phyloP scores from a whole-genome alignment of 2,329 filamentous ascomycete genomes.

The Neofusicoccum ribis region DNA sequence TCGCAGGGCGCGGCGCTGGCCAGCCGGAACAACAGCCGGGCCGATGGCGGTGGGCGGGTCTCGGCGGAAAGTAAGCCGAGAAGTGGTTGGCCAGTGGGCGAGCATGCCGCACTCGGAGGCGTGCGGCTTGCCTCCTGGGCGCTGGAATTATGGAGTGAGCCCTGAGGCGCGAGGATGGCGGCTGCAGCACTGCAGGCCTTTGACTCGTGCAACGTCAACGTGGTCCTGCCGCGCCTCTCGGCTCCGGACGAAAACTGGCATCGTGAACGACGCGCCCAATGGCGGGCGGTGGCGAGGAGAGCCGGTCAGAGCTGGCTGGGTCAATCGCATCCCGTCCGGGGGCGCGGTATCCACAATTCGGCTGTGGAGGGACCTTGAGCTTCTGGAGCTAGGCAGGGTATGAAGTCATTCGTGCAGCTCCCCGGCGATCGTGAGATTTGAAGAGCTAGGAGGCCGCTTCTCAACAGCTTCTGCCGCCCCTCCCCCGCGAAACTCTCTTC shows the following conservation, averaged over 20 bases:
- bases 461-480: conserved; percentile 32
- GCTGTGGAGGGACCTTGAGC: conserved; percentile 3
- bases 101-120: background rate
- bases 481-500: conserved; percentile 2
- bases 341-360: conserved; percentile 6
- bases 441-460: conserved; percentile 22
- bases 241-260: background rate
- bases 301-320: conserved; percentile 9
- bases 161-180: background rate
- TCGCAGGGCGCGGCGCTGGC: too few species aligned
- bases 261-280: background rate
- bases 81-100: background rate
- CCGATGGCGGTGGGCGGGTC: background rate
- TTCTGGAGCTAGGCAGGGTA: conserved; percentile 19
- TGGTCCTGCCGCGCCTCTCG: conserved; percentile 9
- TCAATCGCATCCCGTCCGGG: conserved; percentile 8
- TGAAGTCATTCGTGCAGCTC: conserved; percentile 38
- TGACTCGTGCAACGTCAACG: conserved; percentile 17
- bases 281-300: background rate
- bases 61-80: conserved; percentile 3
- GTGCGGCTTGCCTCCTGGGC: background rate
- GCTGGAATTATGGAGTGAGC: background rate
- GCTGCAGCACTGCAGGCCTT: background rate
- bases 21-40: background rate
- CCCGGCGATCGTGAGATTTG: conserved; percentile 24